Evolutionary conservation across 1,284 basidiomycete genomes (phyloP).

Genomic region (Malassezia caprae): DNA sequence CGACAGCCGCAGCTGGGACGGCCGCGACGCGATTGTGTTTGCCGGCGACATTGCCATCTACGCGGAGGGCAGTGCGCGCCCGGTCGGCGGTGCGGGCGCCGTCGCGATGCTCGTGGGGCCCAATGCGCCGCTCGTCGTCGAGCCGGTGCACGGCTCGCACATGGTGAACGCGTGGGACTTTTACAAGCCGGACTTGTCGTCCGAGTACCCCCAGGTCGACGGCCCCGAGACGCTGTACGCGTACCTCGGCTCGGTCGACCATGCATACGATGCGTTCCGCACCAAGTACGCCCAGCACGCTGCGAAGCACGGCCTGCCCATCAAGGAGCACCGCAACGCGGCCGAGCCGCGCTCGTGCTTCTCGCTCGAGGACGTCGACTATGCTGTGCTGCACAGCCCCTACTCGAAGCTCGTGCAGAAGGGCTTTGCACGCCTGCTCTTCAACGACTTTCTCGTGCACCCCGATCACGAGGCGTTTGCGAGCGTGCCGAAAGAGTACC

Average conservation of each 20-base stretch:
- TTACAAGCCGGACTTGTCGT: conserved; percentile 48
- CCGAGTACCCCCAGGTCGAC: conserved; percentile 90
- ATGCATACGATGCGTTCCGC: conserved; percentile 75
- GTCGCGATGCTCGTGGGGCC: conserved; percentile 91
- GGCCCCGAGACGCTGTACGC: conserved; percentile 91
- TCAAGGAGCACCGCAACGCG: conserved; percentile 51
- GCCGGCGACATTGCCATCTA: conserved; percentile 97
- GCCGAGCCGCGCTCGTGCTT: conserved; percentile 11
- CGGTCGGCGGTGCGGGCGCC: conserved; percentile 92
- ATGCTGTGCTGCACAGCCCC: conserved; percentile 70
- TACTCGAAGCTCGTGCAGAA: conserved; percentile 99
- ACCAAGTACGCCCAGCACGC: conserved; percentile 62
- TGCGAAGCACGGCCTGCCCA: conserved; percentile 24
- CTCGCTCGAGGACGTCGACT: conserved; percentile 67
- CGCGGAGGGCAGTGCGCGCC: conserved; percentile 86
- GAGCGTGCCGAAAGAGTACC: conserved; percentile 60
- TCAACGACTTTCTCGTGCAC: conserved; percentile 80
- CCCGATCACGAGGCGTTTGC: conserved; percentile 63
- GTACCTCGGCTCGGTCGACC: conserved; percentile 87
- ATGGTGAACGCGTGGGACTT: conserved; percentile 82
- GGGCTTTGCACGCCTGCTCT: conserved; percentile 82
- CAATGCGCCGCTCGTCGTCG: conserved; percentile 83
- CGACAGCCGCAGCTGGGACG: conserved; percentile 94
- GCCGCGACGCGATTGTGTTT: conserved; percentile 92
- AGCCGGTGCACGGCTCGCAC: conserved; percentile 90